Base-by-base conservation (phyloP, 1,284 basidiomycete genomes). In the Prillingera fragicola region DNA sequence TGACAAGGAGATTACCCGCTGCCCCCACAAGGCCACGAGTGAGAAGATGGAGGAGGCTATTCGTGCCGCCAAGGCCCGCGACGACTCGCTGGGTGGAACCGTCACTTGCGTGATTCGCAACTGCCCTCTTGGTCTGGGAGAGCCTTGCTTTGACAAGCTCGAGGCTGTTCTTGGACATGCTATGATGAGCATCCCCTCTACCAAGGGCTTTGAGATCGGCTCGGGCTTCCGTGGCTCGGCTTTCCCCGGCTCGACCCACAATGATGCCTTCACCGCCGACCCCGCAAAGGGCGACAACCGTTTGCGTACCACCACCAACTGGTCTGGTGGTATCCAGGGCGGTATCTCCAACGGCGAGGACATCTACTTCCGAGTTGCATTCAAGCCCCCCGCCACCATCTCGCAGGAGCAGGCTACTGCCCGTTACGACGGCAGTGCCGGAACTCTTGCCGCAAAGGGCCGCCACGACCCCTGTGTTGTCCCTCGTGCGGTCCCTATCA, bases 371-470 rank as follows among this genome's bases (percentile, higher is more conserved):
- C 80, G 88, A 48, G 78, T 97, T 59, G 92, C 87, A 3, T 99
- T 99, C 82, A 99, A 99, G 75, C 87, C 88, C 31, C 95, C 95
- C 43, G 95, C 95, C 26, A 99, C 95, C 26, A 99, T 99, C 70
- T 86, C 88, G 14, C 91, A 90, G 72, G 78, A 83, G 35, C 95
- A 99, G 73, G 63, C 76, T 35, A 99, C 95, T 8, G 87, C 85
- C 5, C 84, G 86, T 70, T 99, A 99, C 73, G 83, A 92, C 61
- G 95, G 95, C 27, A 85, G 84, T 14, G 74, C 79, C 0, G 95
- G 95, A 23, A 80, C 80, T 24, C 79, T 99, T 34, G 89, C 88
- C 25, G 87, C 94, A 21, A 79, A 90, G 36, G 95, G 95, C 9
- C 79, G 95, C 48, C 92, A 96, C 71, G 92, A 97, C 69, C 94